phyloP scores from a whole-genome alignment of 805 yeast genomes.

The Wickerhamiella galacta region DNA sequence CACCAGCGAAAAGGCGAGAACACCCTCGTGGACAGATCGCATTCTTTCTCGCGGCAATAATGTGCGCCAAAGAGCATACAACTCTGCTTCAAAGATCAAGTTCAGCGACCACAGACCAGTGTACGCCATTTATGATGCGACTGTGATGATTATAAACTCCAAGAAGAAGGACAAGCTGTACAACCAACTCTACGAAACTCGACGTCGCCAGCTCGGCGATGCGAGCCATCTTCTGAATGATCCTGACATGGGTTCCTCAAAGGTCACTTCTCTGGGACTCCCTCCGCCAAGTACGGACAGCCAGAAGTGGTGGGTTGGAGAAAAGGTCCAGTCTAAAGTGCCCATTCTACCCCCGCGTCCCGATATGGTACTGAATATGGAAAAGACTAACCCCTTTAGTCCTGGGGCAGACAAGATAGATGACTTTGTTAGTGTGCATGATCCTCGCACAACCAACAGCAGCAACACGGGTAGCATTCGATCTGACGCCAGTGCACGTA shows the following conservation, averaged over 20 bases:
- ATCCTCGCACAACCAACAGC: neutral
- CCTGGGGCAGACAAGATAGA: slow-evolving; percentile 28
- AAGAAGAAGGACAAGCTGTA: slow-evolving; percentile 37
- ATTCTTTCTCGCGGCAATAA: slow-evolving; percentile 46
- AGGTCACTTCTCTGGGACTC: slow-evolving; percentile 26
- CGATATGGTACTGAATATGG: slow-evolving; percentile 47
- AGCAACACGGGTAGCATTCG: neutral
- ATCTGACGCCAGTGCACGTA: neutral
- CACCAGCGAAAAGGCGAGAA: slow-evolving; percentile 77
- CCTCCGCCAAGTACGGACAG: slow-evolving; percentile 84
- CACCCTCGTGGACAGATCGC: slow-evolving; percentile 95
- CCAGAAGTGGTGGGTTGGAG: slow-evolving; percentile 84
- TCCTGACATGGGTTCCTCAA: slow-evolving; percentile 15
- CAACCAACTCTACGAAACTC: slow-evolving; percentile 41
- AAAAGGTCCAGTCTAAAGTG: slow-evolving; percentile 60
- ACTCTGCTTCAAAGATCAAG: slow-evolving; percentile 38
- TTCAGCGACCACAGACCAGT: slow-evolving; percentile 91
- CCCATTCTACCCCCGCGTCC: slow-evolving; percentile 28
- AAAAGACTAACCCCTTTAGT: slow-evolving; percentile 59
- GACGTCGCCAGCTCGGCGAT: slow-evolving; percentile 28
- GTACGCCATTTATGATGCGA: slow-evolving; percentile 55
- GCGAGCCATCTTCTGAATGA: slow-evolving; percentile 18
- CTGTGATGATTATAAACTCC: slow-evolving; percentile 55
- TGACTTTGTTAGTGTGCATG: slow-evolving; percentile 30
- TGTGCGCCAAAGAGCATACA: slow-evolving; percentile 50